Conservation (phyloP, 2,329 filamentous ascomycete genomes). For the Aspergillus sp. region DNA sequence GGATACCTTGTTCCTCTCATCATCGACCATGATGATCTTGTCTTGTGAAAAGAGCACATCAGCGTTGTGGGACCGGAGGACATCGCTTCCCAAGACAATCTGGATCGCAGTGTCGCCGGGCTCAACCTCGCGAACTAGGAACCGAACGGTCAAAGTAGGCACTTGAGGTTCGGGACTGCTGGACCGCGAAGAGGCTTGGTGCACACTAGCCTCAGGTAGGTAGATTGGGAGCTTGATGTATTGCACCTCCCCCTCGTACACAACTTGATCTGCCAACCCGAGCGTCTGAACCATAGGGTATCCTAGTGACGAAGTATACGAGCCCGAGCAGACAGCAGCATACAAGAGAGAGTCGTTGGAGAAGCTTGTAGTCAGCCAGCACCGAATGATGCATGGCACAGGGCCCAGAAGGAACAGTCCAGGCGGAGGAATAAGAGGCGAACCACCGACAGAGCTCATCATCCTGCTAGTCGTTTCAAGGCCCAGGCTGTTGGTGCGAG, state of each 20-base stretch:
- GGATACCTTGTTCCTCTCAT: constrained; percentile 81
- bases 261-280: constrained; percentile 67
- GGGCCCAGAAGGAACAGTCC: constrained; percentile 83
- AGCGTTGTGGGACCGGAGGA: constrained; percentile 80
- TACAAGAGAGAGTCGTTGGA: constrained; percentile 88
- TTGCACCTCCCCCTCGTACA: constrained; percentile 65
- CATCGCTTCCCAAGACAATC: constrained; percentile 87
- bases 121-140: constrained; percentile 66
- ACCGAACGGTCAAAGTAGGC: constrained; percentile 76
- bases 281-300: constrained; percentile 73
- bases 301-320: constrained; percentile 82
- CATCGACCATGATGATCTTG: constrained; percentile 81
- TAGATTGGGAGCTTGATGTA: constrained; percentile 80
- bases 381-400: constrained; percentile 90
- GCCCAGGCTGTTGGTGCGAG: constrained; percentile 83
- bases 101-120: constrained; percentile 65
- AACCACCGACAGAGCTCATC: constrained; percentile 65
- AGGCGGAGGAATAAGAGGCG: constrained; percentile 76
- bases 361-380: constrained; percentile 90
- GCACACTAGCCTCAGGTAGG: constrained; percentile 85
- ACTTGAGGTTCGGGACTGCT: constrained; percentile 74
- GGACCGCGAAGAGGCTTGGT: constrained; percentile 69
- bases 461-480: constrained; percentile 70
- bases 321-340: constrained; percentile 88
- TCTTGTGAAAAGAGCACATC: constrained; percentile 93